Evolutionary conservation across 208 protist species (phyloP), one percentile per base, ranked within the genome.

Genomic region (Trypanosoma lewisi): DNA sequence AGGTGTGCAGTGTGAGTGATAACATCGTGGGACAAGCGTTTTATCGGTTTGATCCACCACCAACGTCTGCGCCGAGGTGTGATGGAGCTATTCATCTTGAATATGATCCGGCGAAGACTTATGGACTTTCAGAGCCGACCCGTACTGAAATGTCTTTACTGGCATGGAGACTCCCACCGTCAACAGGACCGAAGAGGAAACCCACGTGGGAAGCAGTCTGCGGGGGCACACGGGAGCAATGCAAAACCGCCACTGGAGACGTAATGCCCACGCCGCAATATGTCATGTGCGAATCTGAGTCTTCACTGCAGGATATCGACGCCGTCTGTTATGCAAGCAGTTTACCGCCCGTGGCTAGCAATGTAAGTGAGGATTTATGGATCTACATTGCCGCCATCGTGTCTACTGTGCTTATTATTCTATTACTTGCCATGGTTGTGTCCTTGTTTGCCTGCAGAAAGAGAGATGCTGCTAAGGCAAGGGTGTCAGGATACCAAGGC

Each of bases 21-120:
- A n/a, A 9, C 3, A 36, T 7, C 4, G 1, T 42, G 12, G 48
- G 49, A 16, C 23, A 21, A 9, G 19, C 28, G 7, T 66, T 66
- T 47, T 66, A 66, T 36, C 60, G 33, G 9, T 27, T 56, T 42
- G 48, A 66, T n/a, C n/a, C n/a, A n/a, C n/a, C 23, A 23, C 21
- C 21, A 31, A 16, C 7, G 9, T n/a, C 7, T 12, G 7, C 5
- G 2, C 5, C 31, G 21, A 48, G 48, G 48, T 66, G 60, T 25
- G 48, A 16, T 25, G 23, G 47, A 16, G 11, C 47, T 34, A 17
- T 66, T 3, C 12, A 4, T 2, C 33, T 66, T 21, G 60, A 66
- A 39, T 66, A 66, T 21, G 50, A 66, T 33, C 60, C 60, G 2
- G 45, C 31, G 21, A 3, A 25, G 2, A 27, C 8, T 16, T 66